Base-by-base conservation (phyloP, 2,329 filamentous ascomycete species). In the Botrytis byssoidea region DNA sequence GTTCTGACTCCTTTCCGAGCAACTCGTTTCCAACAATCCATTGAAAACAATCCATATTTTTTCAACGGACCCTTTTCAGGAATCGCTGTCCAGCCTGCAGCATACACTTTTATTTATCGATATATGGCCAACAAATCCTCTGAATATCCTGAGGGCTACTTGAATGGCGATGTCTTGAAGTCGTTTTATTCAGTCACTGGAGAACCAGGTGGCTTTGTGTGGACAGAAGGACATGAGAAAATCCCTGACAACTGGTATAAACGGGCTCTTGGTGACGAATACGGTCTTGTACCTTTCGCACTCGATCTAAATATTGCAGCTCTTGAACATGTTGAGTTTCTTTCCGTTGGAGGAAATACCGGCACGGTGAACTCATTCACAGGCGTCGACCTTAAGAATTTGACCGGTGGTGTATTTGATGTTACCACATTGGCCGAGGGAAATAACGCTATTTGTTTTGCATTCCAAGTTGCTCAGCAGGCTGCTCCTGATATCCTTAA, bases 61-160 rank as follows among this genome's bases (percentile, higher is more conserved):
- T 88, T 85, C 79, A 87, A 85, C 64, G 86, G 85, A 0, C 87
- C 86, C 1, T 84, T 85, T 71, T 86, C 85, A 3, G 86, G 87
- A 22, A 81, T 86, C 29, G 40, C 79, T 22, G 80, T 80, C 51
- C 74, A 70, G 16, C 77, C 76, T 42, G 80, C 79, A 22, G 80
- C 74, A 18, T 81, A 78, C 70, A 76, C 76, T 9, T 81, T 82
- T 69, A 73, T 79, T 57, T 78, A 77, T 71, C 75, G 78, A 18
- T 78, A 81, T 71, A 80, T 82, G 73, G 76, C 74, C 22, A 82
- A 82, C 69, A 76, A 80, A n/a, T 80, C 80, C 5, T 76, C 74
- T 0, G 78, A 79, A 57, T 74, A 79, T 61, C 79, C 79, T 1
- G 78, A 78, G 32, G 80, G 80, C 14, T 67, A 77, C 6, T 75